A percentile compares a stretch with the other conserved stretches of the same genome.
These are phyloP conservation scores for Rhodosporidiobolus odoratus DNA, from an alignment of 768 basidiomycete genomes.

Conservation along the genomic window DNA sequence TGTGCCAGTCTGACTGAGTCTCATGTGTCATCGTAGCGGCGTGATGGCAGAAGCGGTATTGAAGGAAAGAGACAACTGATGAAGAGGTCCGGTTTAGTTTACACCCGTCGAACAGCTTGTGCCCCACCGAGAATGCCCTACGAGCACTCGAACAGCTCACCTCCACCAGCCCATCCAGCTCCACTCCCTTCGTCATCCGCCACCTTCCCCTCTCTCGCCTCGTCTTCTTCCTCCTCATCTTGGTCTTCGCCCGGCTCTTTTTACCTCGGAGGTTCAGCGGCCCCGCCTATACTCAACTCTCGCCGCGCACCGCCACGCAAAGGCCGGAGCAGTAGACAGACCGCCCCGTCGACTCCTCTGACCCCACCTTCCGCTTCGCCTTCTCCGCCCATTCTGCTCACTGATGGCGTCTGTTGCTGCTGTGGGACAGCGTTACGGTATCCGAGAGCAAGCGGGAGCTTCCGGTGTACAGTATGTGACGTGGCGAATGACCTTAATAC, in stretches of 20 bases:
- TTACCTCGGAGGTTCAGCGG: constrained; percentile 11
- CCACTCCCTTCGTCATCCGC: background rate
- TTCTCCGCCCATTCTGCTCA: constrained; percentile 1
- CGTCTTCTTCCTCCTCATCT: background rate
- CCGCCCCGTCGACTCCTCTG: background rate
- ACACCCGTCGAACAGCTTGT: too few relatives aligned
- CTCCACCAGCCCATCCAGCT: constrained; percentile 10
- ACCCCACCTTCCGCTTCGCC: background rate
- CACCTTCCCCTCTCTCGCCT: background rate
- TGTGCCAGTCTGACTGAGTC: constrained; percentile 22
- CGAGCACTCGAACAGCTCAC: background rate
- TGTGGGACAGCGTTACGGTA: constrained; percentile 11
- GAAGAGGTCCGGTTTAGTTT: too few relatives aligned
- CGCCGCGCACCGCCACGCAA: constrained; percentile 9
- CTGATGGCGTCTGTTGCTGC: constrained; percentile 9
- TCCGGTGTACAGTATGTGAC: constrained; percentile 18
- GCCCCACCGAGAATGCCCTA: background rate
- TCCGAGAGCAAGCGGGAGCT: constrained; percentile 2
- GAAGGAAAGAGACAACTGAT: too few relatives aligned
- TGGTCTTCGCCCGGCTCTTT: background rate
- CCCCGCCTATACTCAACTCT: background rate
- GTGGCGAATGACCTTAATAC: constrained; percentile 10
- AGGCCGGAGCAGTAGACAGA: background rate
- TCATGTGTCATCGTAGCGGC: too few relatives aligned
- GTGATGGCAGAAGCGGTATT: too few relatives aligned